Percentiles rank a stretch among this genome's conserved stretches.
These are phyloP conservation scores for Jimgerdemannia lactiflua DNA, from an alignment of 192 early-diverging fungal genomes.

Conservation along the genomic window DNA sequence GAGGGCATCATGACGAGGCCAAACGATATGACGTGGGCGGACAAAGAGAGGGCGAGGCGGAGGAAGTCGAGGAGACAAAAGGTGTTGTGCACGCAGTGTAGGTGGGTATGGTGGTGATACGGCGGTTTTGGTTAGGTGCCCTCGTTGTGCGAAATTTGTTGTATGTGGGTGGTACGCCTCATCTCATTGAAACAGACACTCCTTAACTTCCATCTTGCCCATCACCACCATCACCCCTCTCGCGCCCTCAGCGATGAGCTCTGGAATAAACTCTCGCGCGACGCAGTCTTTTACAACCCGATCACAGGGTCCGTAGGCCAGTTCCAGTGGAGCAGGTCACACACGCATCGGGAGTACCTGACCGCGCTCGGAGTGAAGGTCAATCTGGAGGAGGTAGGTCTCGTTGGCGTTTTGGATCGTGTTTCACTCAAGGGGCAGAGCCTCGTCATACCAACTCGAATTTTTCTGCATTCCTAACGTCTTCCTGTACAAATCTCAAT, in stretches of 20 bases:
- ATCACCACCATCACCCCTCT: background rate
- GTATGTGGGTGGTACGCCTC: background rate
- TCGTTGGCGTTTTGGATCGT: background rate
- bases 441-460: background rate
- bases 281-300: constrained; percentile 37
- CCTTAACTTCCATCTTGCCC: background rate
- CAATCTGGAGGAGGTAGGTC: constrained; percentile 22
- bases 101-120: background rate
- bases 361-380: constrained; percentile 29
- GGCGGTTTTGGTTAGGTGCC: background rate
- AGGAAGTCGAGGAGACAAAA: background rate
- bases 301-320: constrained; percentile 37
- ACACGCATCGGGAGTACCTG: constrained; percentile 28
- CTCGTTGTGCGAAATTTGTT: background rate
- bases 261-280: constrained; percentile 32
- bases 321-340: constrained; percentile 36
- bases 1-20: background rate
- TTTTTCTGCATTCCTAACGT: too few species aligned
- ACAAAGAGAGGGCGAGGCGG: background rate
- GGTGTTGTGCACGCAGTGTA: background rate
- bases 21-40: background rate
- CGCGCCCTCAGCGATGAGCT: constrained; percentile 18
- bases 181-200: background rate
- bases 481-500: too few species aligned
- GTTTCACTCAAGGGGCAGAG: background rate